Evolutionary conservation across 176 grass and related monocot species (phyloP), one percentile per base, ranked within the genome.

Genomic region (Ensete glaucum): DNA sequence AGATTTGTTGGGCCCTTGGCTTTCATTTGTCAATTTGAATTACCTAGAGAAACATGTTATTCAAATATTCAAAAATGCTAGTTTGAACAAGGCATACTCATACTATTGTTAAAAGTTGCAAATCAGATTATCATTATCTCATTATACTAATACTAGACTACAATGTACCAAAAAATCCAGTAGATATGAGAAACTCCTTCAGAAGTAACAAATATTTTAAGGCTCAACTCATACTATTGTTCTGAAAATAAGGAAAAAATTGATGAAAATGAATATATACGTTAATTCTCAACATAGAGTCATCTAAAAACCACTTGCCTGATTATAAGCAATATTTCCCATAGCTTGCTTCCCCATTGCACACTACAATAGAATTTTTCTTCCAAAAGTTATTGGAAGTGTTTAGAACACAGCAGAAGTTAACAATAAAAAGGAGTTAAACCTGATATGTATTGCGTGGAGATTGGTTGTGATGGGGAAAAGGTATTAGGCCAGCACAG

Each of bases 281-380:
- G 22, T 54, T 55, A 43, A 43, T 43, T 43, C 34, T 43, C 3
- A 43, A 43, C 34, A 43, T 43, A 43, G 34, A 43, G 34, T 43
- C 49, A 53, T 60, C 9, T 68, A 78, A 51, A 48, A 50, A 55
- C 22, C 66, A 17, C 77, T 85, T 93, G 81, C 94, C 94, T 93
- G 94, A 75, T 98, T 98, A 82, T 87, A 98, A 1, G 85, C 94
- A 70, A 98, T 89, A 82, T 98, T 98, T 73, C 94, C 94, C 94
- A 98, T 98, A 1, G 94, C 94, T 88, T 98, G 94, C 64, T 98
- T 98, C 81, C 94, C 94, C 94, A 98, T 98, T 9, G 94, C 94
- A 83, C 94, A 98, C 94, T 93, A 75, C 14, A 83, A 62, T 86
- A 34, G 49, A 19, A 27, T 80, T 52, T 85, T 66, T 25, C 72